phyloP scores from a whole-genome alignment of 805 yeast genomes.

The Komagataella pastoris region DNA sequence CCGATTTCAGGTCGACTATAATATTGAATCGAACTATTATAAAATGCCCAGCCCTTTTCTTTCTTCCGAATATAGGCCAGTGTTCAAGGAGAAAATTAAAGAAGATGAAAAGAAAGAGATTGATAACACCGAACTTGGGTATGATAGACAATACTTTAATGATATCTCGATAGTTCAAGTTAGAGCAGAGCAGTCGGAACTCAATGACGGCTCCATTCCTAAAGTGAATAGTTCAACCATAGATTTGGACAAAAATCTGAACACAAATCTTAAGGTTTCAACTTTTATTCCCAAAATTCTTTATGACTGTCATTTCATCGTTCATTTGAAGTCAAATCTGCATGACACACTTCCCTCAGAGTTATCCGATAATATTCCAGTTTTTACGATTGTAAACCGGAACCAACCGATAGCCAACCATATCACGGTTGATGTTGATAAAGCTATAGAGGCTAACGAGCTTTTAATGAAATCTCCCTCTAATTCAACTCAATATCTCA shows the following conservation, averaged over 20 bases:
- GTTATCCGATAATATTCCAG: neutral
- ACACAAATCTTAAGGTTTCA: neutral
- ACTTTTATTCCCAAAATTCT: neutral
- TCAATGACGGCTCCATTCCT: neutral
- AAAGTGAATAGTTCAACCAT: neutral
- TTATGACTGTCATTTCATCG: neutral
- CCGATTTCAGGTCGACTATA: neutral
- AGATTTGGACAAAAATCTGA: neutral
- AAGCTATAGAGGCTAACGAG: constrained; percentile 14
- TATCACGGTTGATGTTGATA: constrained; percentile 12
- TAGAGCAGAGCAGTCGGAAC: neutral
- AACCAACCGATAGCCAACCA: neutral
- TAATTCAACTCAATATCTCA: constrained; percentile 14
- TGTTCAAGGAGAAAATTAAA: neutral
- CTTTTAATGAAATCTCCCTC: constrained; percentile 11
- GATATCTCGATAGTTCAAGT: neutral
- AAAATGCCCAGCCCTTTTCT: neutral
- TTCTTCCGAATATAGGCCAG: neutral
- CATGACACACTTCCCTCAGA: neutral
- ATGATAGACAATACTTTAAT: too few species aligned
- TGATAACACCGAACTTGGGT: neutral
- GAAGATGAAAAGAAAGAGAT: neutral
- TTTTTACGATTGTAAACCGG: neutral
- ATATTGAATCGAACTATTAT: neutral
- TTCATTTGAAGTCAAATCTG: neutral